Conservation (phyloP, 1,284 basidiomycete species). For the Flammula alnicola region DNA sequence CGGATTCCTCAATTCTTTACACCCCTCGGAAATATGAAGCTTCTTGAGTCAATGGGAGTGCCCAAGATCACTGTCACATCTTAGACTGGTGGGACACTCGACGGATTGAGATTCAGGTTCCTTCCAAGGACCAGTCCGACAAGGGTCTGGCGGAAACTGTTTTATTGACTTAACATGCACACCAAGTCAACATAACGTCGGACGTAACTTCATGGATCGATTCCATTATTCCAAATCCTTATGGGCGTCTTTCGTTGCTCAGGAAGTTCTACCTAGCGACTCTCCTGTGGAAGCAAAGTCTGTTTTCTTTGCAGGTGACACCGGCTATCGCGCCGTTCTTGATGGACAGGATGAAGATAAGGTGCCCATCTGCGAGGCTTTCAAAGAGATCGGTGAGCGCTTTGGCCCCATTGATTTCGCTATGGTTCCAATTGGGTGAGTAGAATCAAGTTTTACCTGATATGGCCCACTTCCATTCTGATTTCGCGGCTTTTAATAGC, state of each 20-base stretch:
- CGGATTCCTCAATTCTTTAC: constrained; percentile 60
- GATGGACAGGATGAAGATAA: constrained; percentile 53
- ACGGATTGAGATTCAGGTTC: constrained; percentile 38
- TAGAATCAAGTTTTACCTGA: no score
- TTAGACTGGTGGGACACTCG: constrained; percentile 76
- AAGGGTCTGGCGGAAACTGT: neutral
- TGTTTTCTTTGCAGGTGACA: constrained; percentile 74
- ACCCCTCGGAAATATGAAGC: constrained; percentile 60
- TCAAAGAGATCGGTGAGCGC: constrained; percentile 64
- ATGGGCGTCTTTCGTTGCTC: constrained; percentile 64
- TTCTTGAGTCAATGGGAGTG: constrained; percentile 46
- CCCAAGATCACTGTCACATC: constrained; percentile 51
- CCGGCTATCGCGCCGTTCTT: constrained; percentile 55
- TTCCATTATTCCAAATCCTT: constrained; percentile 48
- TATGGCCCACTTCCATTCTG: no score
- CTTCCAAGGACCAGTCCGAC: neutral
- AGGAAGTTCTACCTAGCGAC: constrained; percentile 35
- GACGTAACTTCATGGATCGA: constrained; percentile 48
- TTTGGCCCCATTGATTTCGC: constrained; percentile 65
- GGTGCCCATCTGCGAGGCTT: constrained; percentile 66
- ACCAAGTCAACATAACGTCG: constrained; percentile 58
- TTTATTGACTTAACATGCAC: constrained; percentile 46
- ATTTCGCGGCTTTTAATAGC: constrained; percentile 39
- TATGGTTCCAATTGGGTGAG: constrained; percentile 68
- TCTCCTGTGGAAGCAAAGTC: constrained; percentile 28